Percentiles rank a stretch among this genome's conserved stretches.
Conservation (phyloP, 2,329 filamentous ascomycete species). For the Gyromitra esculenta region DNA sequence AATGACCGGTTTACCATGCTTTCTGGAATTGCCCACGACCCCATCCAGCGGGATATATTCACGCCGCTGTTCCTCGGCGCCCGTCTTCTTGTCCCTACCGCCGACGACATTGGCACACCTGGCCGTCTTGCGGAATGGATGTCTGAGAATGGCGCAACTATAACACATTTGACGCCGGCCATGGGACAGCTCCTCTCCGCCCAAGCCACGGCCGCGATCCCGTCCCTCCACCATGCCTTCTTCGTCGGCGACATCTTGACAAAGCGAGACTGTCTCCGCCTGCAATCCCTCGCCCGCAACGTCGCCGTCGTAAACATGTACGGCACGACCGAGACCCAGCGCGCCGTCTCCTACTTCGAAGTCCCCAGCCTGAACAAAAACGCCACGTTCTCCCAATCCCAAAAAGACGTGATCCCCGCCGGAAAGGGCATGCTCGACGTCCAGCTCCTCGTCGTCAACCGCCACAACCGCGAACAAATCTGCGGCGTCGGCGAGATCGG, state of each 20-base stretch:
- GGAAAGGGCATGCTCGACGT: constrained; percentile 89
- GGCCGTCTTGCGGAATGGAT: constrained; percentile 92
- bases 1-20: constrained; percentile 83
- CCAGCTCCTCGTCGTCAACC: constrained; percentile 84
- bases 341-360: constrained; percentile 84
- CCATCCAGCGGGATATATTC: constrained; percentile 79
- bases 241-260: constrained; percentile 93
- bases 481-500: constrained; percentile 84
- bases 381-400: constrained; percentile 61
- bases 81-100: constrained; percentile 78
- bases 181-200: constrained; percentile 97
- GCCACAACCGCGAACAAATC: constrained; percentile 70
- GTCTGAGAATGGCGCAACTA: constrained; percentile 75
- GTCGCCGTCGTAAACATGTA: constrained; percentile 85
- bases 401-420: constrained; percentile 81
- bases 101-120: constrained; percentile 81
- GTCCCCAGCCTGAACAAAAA: constrained; percentile 74
- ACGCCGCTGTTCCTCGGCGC: constrained; percentile 89
- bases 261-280: constrained; percentile 78
- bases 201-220: constrained; percentile 79
- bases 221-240: constrained; percentile 79
- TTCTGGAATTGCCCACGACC: constrained; percentile 82
- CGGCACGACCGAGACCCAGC: constrained; percentile 84
- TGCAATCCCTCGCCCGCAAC: constrained; percentile 80
- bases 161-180: constrained; percentile 90